A percentile compares a stretch with the other conserved stretches of the same genome.
Conservation (phyloP, 495 filamentous ascomycete genomes). For the Aspergillus ostianus region DNA sequence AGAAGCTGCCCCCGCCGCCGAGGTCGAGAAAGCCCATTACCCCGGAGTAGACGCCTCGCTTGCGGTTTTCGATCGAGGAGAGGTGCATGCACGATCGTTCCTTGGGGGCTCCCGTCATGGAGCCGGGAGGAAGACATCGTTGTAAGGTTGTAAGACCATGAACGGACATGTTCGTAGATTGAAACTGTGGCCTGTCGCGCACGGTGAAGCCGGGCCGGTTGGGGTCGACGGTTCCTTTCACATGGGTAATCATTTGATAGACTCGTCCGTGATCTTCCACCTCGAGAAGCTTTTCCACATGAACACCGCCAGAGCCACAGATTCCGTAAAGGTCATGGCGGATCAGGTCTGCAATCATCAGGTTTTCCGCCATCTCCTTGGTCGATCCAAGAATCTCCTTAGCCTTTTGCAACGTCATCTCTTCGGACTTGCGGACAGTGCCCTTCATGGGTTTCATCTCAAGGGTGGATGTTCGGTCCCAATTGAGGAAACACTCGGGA, state of each 20-base stretch:
- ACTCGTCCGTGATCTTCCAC: slow-evolving; percentile 90
- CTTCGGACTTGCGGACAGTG: slow-evolving; percentile 72
- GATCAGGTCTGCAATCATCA: slow-evolving; percentile 97
- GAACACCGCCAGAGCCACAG: slow-evolving; percentile 63
- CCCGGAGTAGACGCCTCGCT: slow-evolving; percentile 81
- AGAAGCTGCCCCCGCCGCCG: slow-evolving; percentile 81
- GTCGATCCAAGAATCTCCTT: slow-evolving; percentile 65
- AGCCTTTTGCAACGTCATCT: slow-evolving; percentile 65
- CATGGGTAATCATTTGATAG: slow-evolving; percentile 85
- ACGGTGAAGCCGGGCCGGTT: slow-evolving; percentile 36
- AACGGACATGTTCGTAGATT: slow-evolving; percentile 40
- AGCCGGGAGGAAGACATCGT: slow-evolving; percentile 77
- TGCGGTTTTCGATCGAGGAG: slow-evolving; percentile 58
- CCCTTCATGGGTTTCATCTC: slow-evolving; percentile 86
- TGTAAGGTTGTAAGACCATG: slow-evolving; percentile 75
- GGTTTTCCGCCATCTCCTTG: slow-evolving; percentile 93
- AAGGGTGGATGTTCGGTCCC: slow-evolving; percentile 49
- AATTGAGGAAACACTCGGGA: slow-evolving; percentile 89
- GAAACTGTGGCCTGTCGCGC: slow-evolving; percentile 32
- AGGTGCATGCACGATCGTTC: slow-evolving; percentile 84
- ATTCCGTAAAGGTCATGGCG: slow-evolving; percentile 87
- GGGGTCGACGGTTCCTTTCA: slow-evolving; percentile 63
- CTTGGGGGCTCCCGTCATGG: slow-evolving; percentile 96
- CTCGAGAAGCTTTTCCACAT: slow-evolving; percentile 68
- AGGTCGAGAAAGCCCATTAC: slow-evolving; percentile 88